Evolutionary conservation across 148 eudicot genomes (phyloP).

Genomic region (Persicaria maculosa): DNA sequence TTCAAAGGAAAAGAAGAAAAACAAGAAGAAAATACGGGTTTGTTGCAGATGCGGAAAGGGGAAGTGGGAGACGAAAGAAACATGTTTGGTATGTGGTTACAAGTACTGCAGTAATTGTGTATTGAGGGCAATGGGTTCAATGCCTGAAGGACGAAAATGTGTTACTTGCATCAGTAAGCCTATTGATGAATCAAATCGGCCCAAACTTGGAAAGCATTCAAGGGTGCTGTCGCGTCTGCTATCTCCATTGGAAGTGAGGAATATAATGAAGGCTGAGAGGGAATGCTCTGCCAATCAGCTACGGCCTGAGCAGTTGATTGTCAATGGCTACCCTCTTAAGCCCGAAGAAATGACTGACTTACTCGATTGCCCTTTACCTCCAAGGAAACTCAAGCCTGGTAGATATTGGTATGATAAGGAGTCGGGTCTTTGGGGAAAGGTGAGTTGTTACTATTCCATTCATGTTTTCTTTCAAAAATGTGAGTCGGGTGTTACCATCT

Average conservation of each 20-base stretch:
- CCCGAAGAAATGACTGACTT: conserved; percentile 93
- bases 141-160: conserved; percentile 99
- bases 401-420: conserved; percentile 96
- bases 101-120: conserved; percentile 87
- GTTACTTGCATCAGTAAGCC: conserved; percentile 88
- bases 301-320: conserved; percentile 83
- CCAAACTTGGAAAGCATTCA: conserved; percentile 70
- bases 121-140: conserved; percentile 97
- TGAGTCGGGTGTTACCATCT: neutral
- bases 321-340: conserved; percentile 76
- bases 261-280: conserved; percentile 94
- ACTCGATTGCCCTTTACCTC: conserved; percentile 80
- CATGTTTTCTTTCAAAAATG: neutral
- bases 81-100: conserved; percentile 78
- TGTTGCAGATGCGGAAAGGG: conserved; percentile 91
- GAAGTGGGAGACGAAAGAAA: conserved; percentile 91
- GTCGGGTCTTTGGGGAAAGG: conserved; percentile 97
- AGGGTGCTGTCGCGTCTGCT: conserved; percentile 71
- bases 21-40: conserved; percentile 44
- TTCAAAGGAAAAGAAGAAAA: conserved; percentile 56
- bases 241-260: conserved; percentile 88
- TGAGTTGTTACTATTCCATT: conserved; percentile 18
- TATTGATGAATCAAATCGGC: conserved; percentile 72
- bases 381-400: conserved; percentile 81
- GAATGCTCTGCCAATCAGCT: conserved; percentile 98